Evolutionary conservation across 805 yeast species (phyloP).

Genomic region (Saturnispora hagleri): DNA sequence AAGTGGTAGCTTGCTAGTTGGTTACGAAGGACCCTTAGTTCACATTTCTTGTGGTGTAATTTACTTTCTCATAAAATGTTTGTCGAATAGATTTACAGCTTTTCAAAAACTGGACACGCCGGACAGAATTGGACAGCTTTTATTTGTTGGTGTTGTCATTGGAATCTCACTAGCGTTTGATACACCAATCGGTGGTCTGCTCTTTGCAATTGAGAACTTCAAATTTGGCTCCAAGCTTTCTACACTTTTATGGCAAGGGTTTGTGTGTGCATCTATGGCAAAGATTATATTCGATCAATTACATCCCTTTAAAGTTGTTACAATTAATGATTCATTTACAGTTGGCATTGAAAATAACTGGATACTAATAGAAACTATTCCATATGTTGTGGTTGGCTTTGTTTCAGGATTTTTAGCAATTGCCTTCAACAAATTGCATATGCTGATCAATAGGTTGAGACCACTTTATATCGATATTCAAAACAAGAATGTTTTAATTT

Average conservation of each 20-base stretch:
- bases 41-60: slow-evolving; percentile 65
- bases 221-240: slow-evolving; percentile 55
- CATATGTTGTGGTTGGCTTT: slow-evolving; percentile 63
- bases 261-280: slow-evolving; percentile 69
- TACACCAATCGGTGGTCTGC: slow-evolving; percentile 82
- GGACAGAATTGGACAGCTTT: slow-evolving; percentile 54
- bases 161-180: slow-evolving; percentile 82
- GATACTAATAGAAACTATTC: slow-evolving; percentile 61
- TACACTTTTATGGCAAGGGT: slow-evolving; percentile 72
- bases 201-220: slow-evolving; percentile 64
- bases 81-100: slow-evolving; percentile 15
- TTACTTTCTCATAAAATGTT: slow-evolving; percentile 27
- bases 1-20: slow-evolving; percentile 66
- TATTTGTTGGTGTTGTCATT: slow-evolving; percentile 71
- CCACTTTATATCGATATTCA: slow-evolving; percentile 19
- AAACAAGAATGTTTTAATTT: slow-evolving; percentile 35
- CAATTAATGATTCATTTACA: slow-evolving; percentile 39
- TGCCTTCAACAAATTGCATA: slow-evolving; percentile 39
- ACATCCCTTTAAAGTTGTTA: slow-evolving; percentile 40
- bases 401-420: slow-evolving; percentile 64
- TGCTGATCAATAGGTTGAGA: slow-evolving; percentile 32
- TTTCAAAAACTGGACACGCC: slow-evolving; percentile 32
- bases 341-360: slow-evolving; percentile 63
- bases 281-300: slow-evolving; percentile 48
- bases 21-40: slow-evolving; percentile 81